Base-by-base conservation (phyloP, 1,139 yeast species). In the Yamadazyma membranifaciens region DNA sequence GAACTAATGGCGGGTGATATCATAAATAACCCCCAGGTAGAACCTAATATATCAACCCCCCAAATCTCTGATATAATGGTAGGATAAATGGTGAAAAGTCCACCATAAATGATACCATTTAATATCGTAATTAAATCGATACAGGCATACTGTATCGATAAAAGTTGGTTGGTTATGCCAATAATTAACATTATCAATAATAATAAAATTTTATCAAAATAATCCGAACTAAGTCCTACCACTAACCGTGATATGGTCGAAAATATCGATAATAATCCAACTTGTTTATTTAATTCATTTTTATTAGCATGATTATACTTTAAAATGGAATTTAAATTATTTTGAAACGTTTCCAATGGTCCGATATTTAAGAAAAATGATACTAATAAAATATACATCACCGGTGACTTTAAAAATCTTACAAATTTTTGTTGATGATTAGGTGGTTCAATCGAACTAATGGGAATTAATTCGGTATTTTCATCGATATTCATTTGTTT, bases 1-100 rank as follows among this genome's bases (percentile, higher is more conserved):
- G 95, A 75, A 1, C 97, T 96, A 2, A 88, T 50, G 0, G 98
- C 97, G 0, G 98, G 97, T 0, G 96, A 96, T 27, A 87, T 72
- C 79, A 91, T 81, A 55, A 88, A 86, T 25, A 87, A 70, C 2
- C 98, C 98, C 91, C 96, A 92, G 1, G 94, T 85, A 2, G 96
- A 85, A 0, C 98, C 98, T 58, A 92, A 81, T 38, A 87, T 77
- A 42, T 86, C 91, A 29, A 87, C 78, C 0, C 98, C 97, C 96
- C 97, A 92, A 1, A 86, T 77, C 3, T 82, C 71, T 1, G 95
- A 83, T 3, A 87, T 81, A 7, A 89, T 68, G 0, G 95, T 84
- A 6, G 98, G 98, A 51, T 80, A 85, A 6, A 87, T 66, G 0
- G 97, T 88, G 64, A 89, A 92, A 2, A 87, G 59, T 0, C 92